These are phyloP conservation scores for Ramalina peruviana DNA, from an alignment of 495 filamentous ascomycete species.

Conservation along the genomic window DNA sequence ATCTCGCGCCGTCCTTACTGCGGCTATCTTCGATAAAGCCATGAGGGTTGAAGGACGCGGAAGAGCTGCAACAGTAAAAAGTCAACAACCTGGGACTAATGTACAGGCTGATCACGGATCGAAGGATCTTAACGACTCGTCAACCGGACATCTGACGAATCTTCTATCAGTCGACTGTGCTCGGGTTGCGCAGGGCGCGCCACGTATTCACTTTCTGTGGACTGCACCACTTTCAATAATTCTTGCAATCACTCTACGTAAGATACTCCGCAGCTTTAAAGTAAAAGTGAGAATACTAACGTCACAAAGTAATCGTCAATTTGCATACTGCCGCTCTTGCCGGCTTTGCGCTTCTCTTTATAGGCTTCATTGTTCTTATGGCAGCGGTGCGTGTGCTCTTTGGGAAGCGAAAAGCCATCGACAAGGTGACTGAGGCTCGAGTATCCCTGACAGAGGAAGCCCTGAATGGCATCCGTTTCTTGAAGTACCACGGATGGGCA, in stretches of 20 bases:
- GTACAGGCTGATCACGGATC: too few species aligned
- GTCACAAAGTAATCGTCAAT: too few species aligned
- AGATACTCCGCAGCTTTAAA: constrained; percentile 8
- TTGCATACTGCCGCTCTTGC: too few species aligned
- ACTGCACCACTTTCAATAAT: constrained; percentile 62
- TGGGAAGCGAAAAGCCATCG: constrained; percentile 55
- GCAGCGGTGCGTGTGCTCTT: constrained; percentile 38
- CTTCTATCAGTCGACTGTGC: too few species aligned
- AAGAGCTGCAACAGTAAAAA: constrained; percentile 30
- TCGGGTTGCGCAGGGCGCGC: too few species aligned
- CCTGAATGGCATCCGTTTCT: constrained; percentile 75
- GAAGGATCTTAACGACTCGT: too few species aligned
- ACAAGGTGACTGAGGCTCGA: constrained; percentile 79
- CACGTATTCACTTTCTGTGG: constrained; percentile 68
- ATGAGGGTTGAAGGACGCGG: constrained; percentile 67
- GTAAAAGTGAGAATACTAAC: too few species aligned
- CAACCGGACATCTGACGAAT: too few species aligned
- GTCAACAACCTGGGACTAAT: too few species aligned
- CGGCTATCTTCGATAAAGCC: constrained; percentile 63
- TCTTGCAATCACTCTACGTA: constrained; percentile 50
- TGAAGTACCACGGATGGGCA: constrained; percentile 38
- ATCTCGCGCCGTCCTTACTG: constrained; percentile 54
- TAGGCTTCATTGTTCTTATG: too few species aligned
- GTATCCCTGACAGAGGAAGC: constrained; percentile 86
- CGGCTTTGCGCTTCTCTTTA: too few species aligned